Conservation (phyloP, 495 filamentous ascomycete species). For the Trichocladium uniseriatum region DNA sequence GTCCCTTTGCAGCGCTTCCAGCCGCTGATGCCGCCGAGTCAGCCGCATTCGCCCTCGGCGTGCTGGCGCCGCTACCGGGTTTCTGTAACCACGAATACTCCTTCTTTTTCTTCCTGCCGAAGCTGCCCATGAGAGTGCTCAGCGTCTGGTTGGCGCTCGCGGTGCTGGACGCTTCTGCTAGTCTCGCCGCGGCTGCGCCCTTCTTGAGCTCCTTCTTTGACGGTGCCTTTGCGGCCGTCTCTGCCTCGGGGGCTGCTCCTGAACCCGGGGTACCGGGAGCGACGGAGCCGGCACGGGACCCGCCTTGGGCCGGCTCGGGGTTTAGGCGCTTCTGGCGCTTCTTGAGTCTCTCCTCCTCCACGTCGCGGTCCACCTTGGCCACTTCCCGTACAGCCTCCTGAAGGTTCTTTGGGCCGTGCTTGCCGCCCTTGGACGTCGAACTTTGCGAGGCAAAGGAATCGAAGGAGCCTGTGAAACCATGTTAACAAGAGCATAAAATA, state of each 20-base stretch:
- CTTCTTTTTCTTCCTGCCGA: slow-evolving; percentile 45
- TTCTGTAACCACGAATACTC: slow-evolving; percentile 51
- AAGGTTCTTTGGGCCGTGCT: slow-evolving; percentile 24
- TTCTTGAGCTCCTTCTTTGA: slow-evolving; percentile 55
- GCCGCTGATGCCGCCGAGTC: slow-evolving; percentile 12
- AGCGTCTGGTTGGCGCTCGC: slow-evolving; percentile 48
- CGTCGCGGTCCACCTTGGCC: slow-evolving; percentile 34
- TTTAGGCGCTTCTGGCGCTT: slow-evolving; percentile 42
- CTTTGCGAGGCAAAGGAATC: slow-evolving; percentile 8
- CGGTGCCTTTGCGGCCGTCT: slow-evolving; percentile 30
- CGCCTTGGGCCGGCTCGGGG: slow-evolving; percentile 26
- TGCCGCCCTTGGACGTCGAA: slow-evolving; percentile 16
- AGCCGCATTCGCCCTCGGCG: slow-evolving; percentile 30
- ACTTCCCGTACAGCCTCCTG: slow-evolving; percentile 28
- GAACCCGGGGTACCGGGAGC: slow-evolving; percentile 43
- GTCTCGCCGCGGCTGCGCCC: slow-evolving; percentile 43
- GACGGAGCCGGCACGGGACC: slow-evolving; percentile 36
- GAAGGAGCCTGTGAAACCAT: slow-evolving; percentile 13
- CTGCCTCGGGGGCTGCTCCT: slow-evolving; percentile 33
- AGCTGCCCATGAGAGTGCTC: slow-evolving; percentile 42
- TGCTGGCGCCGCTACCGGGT: slow-evolving; percentile 37
- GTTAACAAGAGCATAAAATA: slow-evolving; percentile 10
- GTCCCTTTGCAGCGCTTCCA: slow-evolving; percentile 19
- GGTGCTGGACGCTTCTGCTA: slow-evolving; percentile 44
- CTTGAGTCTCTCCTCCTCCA: slow-evolving; percentile 39